These are phyloP conservation scores for Mycena rebaudengoi DNA, from an alignment of 768 basidiomycete species.

Conservation along the genomic window DNA sequence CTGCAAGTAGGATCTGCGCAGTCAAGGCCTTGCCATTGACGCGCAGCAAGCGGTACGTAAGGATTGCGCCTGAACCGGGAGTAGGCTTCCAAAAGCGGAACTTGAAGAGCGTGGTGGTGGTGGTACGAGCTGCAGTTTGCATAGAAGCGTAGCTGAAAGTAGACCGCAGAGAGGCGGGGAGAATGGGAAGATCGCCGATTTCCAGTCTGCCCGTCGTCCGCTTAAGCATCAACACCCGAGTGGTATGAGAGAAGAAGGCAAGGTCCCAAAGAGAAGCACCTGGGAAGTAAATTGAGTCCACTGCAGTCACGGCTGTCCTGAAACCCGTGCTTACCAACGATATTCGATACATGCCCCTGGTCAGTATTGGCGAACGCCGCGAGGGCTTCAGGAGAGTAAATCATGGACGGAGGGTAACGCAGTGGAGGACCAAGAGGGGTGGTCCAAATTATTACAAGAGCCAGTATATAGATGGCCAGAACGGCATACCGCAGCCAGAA, in stretches of 20 bases:
- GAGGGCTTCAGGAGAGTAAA: constrained; percentile 80
- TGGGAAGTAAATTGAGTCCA: constrained; percentile 27
- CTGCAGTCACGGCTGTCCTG: not conserved
- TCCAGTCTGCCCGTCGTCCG: constrained; percentile 78
- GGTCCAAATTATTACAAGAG: constrained; percentile 50
- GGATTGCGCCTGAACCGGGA: constrained; percentile 69
- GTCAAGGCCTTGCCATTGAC: constrained; percentile 58
- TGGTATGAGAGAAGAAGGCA: constrained; percentile 88
- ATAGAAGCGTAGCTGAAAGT: constrained; percentile 69
- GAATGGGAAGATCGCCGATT: constrained; percentile 87
- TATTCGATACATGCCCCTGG: constrained; percentile 79
- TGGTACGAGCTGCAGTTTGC: constrained; percentile 61
- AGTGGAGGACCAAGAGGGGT: constrained; percentile 80
- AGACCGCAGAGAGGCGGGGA: constrained; percentile 76
- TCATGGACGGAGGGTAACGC: constrained; percentile 73
- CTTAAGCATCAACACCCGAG: constrained; percentile 87
- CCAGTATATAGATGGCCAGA: constrained; percentile 60
- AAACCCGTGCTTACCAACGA: constrained; percentile 48
- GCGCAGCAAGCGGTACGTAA: constrained; percentile 67
- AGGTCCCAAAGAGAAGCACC: constrained; percentile 67
- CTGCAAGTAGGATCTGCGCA: constrained; percentile 59
- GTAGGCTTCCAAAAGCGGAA: constrained; percentile 67
- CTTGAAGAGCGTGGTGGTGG: constrained; percentile 58
- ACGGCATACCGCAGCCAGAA: constrained; percentile 60
- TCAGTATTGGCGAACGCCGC: constrained; percentile 64